Evolutionary conservation across 2,329 filamentous ascomycete species (phyloP).

Genomic region (Fonsecaea pugnacius): DNA sequence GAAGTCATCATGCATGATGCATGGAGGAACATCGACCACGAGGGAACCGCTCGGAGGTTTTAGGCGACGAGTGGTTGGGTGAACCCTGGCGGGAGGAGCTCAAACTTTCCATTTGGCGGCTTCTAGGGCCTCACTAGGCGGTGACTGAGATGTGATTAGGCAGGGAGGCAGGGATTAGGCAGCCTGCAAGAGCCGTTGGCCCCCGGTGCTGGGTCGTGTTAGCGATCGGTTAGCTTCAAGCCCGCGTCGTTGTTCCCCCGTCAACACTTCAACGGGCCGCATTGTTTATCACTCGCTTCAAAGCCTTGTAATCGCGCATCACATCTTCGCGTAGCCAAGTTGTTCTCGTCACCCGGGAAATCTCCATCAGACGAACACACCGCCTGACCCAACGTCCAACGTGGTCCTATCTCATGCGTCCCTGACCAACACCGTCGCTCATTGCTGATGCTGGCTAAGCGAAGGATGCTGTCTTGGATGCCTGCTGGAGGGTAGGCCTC

Average conservation of each 20-base stretch:
- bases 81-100: constrained; percentile 1
- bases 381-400: constrained; percentile 21
- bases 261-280: constrained; percentile 25
- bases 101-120: constrained; percentile 8
- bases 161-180: background rate
- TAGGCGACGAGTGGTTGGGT: constrained; percentile 7
- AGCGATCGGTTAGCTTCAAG: constrained; percentile 10
- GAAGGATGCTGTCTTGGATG: constrained; percentile 12
- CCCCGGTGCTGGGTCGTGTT: constrained; percentile 8
- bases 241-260: constrained; percentile 26
- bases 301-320: constrained; percentile 11
- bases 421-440: constrained; percentile 9
- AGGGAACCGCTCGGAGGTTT: constrained; percentile 6
- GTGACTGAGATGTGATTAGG: background rate
- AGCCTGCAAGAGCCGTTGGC: constrained; percentile 7
- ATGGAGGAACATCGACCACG: constrained; percentile 1
- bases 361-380: constrained; percentile 29
- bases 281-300: constrained; percentile 28
- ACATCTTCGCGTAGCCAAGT: constrained; percentile 8
- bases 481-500: background rate
- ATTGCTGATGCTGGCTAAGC: constrained; percentile 2
- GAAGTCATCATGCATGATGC: constrained; percentile 2
- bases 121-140: background rate
- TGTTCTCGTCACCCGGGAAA: constrained; percentile 6
- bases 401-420: constrained; percentile 27